Percentiles rank a stretch among this genome's conserved stretches.
Evolutionary conservation across 2,329 filamentous ascomycete genomes (phyloP).

Genomic region (Alternaria dauci): DNA sequence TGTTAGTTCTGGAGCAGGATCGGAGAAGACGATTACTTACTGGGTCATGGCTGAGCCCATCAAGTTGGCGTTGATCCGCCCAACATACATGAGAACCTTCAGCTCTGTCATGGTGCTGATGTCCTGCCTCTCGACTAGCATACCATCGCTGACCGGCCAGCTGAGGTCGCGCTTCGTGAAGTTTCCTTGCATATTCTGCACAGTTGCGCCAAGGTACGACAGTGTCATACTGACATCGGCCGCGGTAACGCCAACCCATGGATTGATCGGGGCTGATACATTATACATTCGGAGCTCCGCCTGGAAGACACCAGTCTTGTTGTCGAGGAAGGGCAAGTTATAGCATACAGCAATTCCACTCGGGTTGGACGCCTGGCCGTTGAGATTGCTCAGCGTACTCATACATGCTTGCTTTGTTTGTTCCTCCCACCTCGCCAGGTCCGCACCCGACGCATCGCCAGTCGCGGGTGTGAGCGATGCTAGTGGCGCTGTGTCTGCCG

Average conservation of each 20-base stretch:
- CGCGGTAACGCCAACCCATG: conserved; percentile 55
- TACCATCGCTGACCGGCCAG: conserved; percentile 35
- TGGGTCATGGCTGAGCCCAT: conserved; percentile 66
- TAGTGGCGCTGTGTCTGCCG: conserved; percentile 38
- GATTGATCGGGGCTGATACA: conserved; percentile 65
- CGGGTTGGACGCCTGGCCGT: conserved; percentile 69
- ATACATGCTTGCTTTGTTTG: conserved; percentile 65
- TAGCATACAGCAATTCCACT: conserved; percentile 84
- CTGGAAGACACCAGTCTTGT: conserved; percentile 73
- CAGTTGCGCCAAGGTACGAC: conserved; percentile 54
- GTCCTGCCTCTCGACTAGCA: conserved; percentile 41
- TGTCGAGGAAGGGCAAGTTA: conserved; percentile 77
- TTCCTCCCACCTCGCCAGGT: conserved; percentile 48
- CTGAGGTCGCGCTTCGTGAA: conserved; percentile 42
- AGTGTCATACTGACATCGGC: conserved; percentile 54
- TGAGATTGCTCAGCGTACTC: conserved; percentile 63
- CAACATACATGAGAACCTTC: conserved; percentile 73
- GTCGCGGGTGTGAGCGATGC: conserved; percentile 44
- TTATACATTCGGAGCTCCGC: conserved; percentile 80
- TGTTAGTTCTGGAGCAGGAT: conserved; percentile 18
- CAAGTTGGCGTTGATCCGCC: conserved; percentile 68
- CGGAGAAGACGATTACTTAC: conserved; percentile 57
- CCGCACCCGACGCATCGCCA: conserved; percentile 44
- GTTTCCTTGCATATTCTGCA: conserved; percentile 50
- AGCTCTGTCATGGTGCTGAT: conserved; percentile 51